phyloP scores from a whole-genome alignment of 257 asterid species.

The Plantago ovata region DNA sequence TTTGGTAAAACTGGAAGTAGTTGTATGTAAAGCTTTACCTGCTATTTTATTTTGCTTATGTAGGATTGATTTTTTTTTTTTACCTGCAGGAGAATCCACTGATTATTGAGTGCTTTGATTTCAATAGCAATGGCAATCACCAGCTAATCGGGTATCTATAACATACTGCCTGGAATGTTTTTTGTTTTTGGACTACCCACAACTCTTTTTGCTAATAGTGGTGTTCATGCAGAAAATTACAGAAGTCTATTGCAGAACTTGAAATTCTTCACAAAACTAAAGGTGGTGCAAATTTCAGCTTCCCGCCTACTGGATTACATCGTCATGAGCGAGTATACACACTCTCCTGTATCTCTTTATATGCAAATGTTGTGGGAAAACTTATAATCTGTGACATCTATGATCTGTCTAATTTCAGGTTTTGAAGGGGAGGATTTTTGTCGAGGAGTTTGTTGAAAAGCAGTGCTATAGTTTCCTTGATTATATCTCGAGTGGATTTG shows the following conservation, averaged over 20 bases:
- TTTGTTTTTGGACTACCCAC: background rate
- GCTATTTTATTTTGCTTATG: background rate
- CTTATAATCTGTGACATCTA: conserved; percentile 16
- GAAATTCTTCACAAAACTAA: conserved; percentile 43
- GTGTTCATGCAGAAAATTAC: conserved; percentile 46
- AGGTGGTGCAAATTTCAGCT: conserved; percentile 53
- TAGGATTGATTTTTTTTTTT: background rate
- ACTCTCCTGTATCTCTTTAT: conserved; percentile 14
- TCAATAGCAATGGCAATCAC: conserved; percentile 63
- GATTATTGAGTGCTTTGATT: conserved; percentile 80
- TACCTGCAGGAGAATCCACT: conserved; percentile 67
- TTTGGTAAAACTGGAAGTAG: background rate
- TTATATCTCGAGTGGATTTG: conserved; percentile 80
- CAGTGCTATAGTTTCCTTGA: conserved; percentile 66
- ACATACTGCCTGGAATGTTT: background rate
- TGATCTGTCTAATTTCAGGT: conserved; percentile 41
- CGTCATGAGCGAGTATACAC: conserved; percentile 51
- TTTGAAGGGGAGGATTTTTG: conserved; percentile 54
- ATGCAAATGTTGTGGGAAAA: conserved; percentile 7
- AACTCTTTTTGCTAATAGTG: background rate
- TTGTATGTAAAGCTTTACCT: background rate
- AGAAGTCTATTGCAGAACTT: conserved; percentile 60
- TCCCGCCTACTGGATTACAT: conserved; percentile 44
- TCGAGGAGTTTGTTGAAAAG: conserved; percentile 58
- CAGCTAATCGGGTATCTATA: conserved; percentile 61